Percentiles rank a stretch among this genome's conserved stretches.
These are phyloP conservation scores for Fusarium compactum DNA, from an alignment of 2,329 filamentous ascomycete genomes.

Conservation along the genomic window DNA sequence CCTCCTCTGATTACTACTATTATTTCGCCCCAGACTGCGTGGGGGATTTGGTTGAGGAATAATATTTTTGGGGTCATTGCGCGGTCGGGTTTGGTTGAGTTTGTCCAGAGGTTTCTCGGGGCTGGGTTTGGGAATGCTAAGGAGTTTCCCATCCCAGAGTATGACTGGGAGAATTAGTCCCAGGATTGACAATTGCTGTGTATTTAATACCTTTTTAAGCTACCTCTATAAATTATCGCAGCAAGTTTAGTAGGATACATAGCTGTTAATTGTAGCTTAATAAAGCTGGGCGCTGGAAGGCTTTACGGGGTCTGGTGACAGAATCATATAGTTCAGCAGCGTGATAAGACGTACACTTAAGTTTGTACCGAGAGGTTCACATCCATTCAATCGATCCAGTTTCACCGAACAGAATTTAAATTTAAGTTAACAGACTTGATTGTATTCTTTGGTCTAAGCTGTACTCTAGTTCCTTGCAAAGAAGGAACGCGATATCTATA, in stretches of 20 bases:
- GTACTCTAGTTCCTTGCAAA: background rate
- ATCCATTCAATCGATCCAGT: rapidly evolving
- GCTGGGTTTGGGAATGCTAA: constrained; percentile 32
- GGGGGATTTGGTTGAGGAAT: constrained; percentile 61
- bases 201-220: no score
- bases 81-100: constrained; percentile 51
- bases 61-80: constrained; percentile 54
- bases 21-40: constrained; percentile 59
- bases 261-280: rapidly evolving
- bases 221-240: background rate
- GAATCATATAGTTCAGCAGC: no score
- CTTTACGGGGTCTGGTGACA: no score
- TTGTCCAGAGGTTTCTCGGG: constrained; percentile 47
- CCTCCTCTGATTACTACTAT: constrained; percentile 51
- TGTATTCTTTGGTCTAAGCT: constrained; percentile 1
- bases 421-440: background rate
- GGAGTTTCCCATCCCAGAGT: constrained; percentile 54
- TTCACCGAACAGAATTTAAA: no score
- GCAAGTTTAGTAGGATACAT: background rate
- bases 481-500: background rate
- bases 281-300: background rate
- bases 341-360: no score
- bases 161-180: constrained; percentile 42
- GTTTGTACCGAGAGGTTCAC: background rate
- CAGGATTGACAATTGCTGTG: no score